Conservation (phyloP, 2,329 filamentous ascomycete genomes). For the Nemania diffusa region DNA sequence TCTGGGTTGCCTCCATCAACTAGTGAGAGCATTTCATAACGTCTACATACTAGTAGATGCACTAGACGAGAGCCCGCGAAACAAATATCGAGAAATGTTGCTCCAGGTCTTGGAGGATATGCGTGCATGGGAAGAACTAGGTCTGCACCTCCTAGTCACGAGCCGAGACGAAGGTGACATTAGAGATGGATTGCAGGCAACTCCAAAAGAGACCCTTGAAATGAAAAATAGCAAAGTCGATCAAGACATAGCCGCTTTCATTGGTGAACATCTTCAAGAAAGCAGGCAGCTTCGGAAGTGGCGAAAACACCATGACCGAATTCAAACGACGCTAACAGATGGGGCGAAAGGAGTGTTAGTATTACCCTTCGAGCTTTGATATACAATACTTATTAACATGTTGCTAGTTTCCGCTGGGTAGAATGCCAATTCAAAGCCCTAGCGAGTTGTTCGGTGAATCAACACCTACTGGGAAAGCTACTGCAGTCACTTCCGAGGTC, state of each 20-base stretch:
- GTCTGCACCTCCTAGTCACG: conserved; percentile 48
- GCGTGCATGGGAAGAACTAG: conserved; percentile 38
- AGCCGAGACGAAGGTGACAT: conserved; percentile 52
- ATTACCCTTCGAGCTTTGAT: background rate
- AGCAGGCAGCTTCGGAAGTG: conserved; percentile 35
- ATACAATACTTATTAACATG: background rate
- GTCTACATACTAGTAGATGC: conserved; percentile 53
- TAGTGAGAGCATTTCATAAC: conserved; percentile 14
- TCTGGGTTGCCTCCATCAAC: background rate
- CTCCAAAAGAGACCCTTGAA: conserved; percentile 37
- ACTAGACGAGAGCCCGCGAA: conserved; percentile 51
- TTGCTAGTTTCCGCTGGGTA: conserved; percentile 51
- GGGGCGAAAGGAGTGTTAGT: conserved; percentile 50
- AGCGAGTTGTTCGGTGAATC: conserved; percentile 23
- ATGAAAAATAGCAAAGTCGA: conserved; percentile 38
- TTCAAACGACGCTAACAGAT: conserved; percentile 43
- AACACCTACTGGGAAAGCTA: conserved; percentile 43
- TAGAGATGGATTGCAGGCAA: conserved; percentile 34
- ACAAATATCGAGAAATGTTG: conserved; percentile 41
- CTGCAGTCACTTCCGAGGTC: conserved; percentile 48
- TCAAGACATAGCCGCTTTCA: conserved; percentile 46
- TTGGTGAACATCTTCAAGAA: conserved; percentile 23
- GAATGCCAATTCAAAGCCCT: conserved; percentile 50
- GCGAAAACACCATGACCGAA: conserved; percentile 42
- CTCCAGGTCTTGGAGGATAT: conserved; percentile 45